Evolutionary conservation across 495 filamentous ascomycete genomes (phyloP), one percentile per base, ranked within the genome.

Genomic region (Aspergillus panamensis): DNA sequence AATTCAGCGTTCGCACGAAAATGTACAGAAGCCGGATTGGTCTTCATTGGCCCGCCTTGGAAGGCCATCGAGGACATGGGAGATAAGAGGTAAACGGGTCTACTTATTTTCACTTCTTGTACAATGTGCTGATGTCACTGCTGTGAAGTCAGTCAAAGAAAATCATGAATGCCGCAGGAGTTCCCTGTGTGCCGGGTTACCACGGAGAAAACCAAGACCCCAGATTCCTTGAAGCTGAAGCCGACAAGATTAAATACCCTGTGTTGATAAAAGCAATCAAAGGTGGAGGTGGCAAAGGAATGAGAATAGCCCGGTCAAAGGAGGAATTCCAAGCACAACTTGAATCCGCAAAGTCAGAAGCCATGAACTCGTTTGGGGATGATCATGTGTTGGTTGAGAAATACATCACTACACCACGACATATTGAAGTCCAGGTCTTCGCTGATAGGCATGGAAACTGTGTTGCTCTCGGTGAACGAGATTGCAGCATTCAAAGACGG

Each of bases 351-450:
- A 90, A 96, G 63, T 90, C 88, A 10, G 94, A 99, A 72, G 89
- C 92, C 0, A 79, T 80, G 62, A 96, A 90, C 56, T 93, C 90
- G 0, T 99, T 99, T 70, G 93, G 95, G 6, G 92, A 96, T 62
- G 91, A 97, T 70, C 84, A 90, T n/a, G 96, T 97, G 76, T 74
- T 99, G 37, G 89, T 99, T 16, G 94, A 99, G 76, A 95, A 92
- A 69, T 99, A 97, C 69, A 93, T 99, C 66, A 88, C 87, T 3
- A 92, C 90, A 13, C 94, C 95, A 20, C 81, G 95, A 42, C 94
- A 99, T 66, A 96, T 99, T 55, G 94, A 99, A 71, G 95, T 99
- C 12, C 94, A 99, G 68, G 84, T 99, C 3, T 97, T 99, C 69
- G 94, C 94, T 30, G 94, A 99, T 66, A 87, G 88, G 66, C 79